Evolutionary conservation across 345 rosid genomes (phyloP), one percentile per base, ranked within the genome.

Genomic region (Syzygium oleosum): DNA sequence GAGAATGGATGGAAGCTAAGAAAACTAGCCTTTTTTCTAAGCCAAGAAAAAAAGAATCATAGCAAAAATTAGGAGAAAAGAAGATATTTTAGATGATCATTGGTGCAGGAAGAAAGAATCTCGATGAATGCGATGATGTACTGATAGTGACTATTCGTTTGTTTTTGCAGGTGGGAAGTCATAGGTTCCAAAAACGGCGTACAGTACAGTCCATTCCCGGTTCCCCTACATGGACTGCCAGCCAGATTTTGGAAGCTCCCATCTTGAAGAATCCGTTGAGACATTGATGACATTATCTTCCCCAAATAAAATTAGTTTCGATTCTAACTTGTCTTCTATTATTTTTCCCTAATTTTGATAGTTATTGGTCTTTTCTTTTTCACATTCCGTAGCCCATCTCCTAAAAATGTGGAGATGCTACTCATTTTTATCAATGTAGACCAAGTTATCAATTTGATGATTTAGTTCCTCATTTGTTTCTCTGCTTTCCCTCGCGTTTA

Each of bases 201-300:
- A 90, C 97, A 94, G 86, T 92, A 95, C 87, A 90, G 96, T 84
- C 98, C 98, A 91, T 95, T 95, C 85, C 98, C 97, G 34, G 95
- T 95, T 84, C 98, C 98, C 31, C 34, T 85, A 73, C 88, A 93
- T 91, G 97, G 97, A 59, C 94, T 95, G 49, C 96, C 97, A 78
- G 90, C 98, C 85, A 93, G 93, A 93, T 94, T 93, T 91, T 93
- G 94, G 94, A 92, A 92, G 85, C 92, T 93, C 89, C 78, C 90
- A 54, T 87, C 88, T 84, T 31, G 53, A 55, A 87, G 52, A 54
- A 61, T 73, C 80, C 49, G 46, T 73, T 73, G 80, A 65, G 78
- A 31, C 23, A 65, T 65, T 65, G 23, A 9, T 38, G 22, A 84
- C 43, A 51, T 27, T 27, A 27, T 55, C 84, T 51, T 41, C 85